phyloP scores from a whole-genome alignment of 495 filamentous ascomycete genomes.

The Trichocladium uniseriatum region DNA sequence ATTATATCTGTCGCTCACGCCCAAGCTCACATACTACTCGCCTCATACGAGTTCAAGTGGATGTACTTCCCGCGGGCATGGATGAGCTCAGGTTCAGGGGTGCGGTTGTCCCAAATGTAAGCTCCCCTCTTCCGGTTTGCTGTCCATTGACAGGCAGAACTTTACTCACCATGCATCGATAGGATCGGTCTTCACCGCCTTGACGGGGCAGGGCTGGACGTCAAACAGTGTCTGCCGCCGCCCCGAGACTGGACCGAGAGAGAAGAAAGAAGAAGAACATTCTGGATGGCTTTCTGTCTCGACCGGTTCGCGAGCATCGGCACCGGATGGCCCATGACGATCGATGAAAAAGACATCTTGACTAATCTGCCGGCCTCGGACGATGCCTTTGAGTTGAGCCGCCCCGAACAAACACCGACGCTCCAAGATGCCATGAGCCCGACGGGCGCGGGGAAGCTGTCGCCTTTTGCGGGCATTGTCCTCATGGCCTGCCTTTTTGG shows the following conservation, averaged over 20 bases:
- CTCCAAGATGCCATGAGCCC: constrained; percentile 66
- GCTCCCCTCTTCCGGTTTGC: neutral
- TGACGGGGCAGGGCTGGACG: constrained; percentile 78
- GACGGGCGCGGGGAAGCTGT: constrained; percentile 58
- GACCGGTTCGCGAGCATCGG: constrained; percentile 95
- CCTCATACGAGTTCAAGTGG: constrained; percentile 86
- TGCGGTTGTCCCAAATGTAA: constrained; percentile 70
- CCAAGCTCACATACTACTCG: constrained; percentile 73
- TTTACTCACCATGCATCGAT: constrained; percentile 4
- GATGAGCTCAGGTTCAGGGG: constrained; percentile 76
- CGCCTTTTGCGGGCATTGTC: constrained; percentile 71
- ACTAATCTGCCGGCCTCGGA: constrained; percentile 79
- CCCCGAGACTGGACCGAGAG: constrained; percentile 87
- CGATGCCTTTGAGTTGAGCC: constrained; percentile 77
- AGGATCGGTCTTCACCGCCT: constrained; percentile 82
- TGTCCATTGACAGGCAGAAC: neutral
- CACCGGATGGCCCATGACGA: constrained; percentile 91
- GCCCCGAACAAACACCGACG: constrained; percentile 56
- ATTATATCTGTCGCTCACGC: constrained; percentile 73
- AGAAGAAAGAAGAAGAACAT: constrained; percentile 84
- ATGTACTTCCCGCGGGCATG: constrained; percentile 98
- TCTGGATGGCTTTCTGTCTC: constrained; percentile 86
- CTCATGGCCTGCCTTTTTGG: constrained; percentile 86
- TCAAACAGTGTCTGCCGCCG: constrained; percentile 81
- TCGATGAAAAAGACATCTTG: constrained; percentile 87